Conservation (phyloP, 2,329 filamentous ascomycete species). For the Neocatenulostroma microsporum region DNA sequence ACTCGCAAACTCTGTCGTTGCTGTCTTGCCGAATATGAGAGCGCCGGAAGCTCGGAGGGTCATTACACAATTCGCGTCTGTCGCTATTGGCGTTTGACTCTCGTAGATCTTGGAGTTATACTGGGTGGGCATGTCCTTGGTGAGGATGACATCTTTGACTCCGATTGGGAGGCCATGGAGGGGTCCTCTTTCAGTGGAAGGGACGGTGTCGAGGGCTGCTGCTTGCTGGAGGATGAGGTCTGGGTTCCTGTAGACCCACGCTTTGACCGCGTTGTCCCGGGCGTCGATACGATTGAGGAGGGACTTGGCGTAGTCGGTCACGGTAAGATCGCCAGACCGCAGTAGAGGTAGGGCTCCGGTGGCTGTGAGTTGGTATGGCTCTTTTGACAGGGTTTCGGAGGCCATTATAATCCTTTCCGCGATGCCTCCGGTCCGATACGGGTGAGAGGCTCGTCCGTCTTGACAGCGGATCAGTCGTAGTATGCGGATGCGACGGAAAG, state of each 20-base stretch:
- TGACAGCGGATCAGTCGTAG: no score
- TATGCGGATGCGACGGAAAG: no score
- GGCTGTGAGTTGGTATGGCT: slow-evolving; percentile 5
- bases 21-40: slow-evolving; percentile 52
- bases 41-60: slow-evolving; percentile 50
- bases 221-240: slow-evolving; percentile 46
- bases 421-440: no score
- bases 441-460: no score
- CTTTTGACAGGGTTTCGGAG: no score
- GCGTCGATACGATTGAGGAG: slow-evolving; percentile 40
- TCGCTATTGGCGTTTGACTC: slow-evolving; percentile 30
- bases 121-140: slow-evolving; percentile 52
- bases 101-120: slow-evolving; percentile 51
- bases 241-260: slow-evolving; percentile 45
- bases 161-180: slow-evolving; percentile 53
- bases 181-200: slow-evolving; percentile 43
- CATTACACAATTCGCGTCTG: slow-evolving; percentile 48
- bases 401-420: no score
- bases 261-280: slow-evolving; percentile 41
- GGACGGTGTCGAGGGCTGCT: slow-evolving; percentile 43
- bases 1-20: slow-evolving; percentile 58
- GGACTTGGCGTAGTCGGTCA: slow-evolving; percentile 44
- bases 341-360: slow-evolving; percentile 3
- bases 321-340: slow-evolving; percentile 30
- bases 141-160: slow-evolving; percentile 55